These are phyloP conservation scores for Candida taoyuanica DNA, from an alignment of 805 yeast genomes.

Conservation along the genomic window DNA sequence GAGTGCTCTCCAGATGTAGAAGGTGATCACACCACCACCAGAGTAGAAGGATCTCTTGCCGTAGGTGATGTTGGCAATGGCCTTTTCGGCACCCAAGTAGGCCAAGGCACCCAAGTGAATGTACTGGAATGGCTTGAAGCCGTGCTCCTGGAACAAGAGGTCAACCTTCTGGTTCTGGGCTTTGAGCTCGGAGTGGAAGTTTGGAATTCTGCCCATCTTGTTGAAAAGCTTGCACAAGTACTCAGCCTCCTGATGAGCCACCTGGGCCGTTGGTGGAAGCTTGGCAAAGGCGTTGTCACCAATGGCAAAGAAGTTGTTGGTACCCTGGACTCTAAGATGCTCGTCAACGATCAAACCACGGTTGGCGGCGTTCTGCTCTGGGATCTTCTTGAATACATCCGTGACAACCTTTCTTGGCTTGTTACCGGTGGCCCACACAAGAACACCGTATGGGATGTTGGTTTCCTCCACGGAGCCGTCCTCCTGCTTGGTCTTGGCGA, in stretches of 20 bases:
- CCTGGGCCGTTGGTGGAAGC: constrained; percentile 95
- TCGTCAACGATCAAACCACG: constrained; percentile 84
- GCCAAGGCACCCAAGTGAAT: constrained; percentile 90
- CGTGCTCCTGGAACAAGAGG: constrained; percentile 41
- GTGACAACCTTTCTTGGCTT: constrained; percentile 73
- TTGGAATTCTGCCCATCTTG: constrained; percentile 41
- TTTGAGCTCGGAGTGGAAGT: constrained; percentile 34
- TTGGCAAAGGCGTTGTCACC: constrained; percentile 92
- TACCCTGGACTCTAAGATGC: constrained; percentile 75
- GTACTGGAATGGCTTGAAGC: constrained; percentile 66
- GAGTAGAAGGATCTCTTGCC: constrained; percentile 78
- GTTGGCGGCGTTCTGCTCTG: constrained; percentile 77
- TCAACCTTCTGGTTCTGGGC: constrained; percentile 33
- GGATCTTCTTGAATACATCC: constrained; percentile 62
- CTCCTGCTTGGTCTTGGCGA: constrained; percentile 65
- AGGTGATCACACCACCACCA: constrained; percentile 83
- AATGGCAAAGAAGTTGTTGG: constrained; percentile 76
- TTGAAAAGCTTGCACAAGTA: constrained; percentile 71
- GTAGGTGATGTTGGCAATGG: constrained; percentile 85
- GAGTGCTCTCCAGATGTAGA: constrained; percentile 89
- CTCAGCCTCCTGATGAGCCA: constrained; percentile 89
- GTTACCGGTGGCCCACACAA: constrained; percentile 98
- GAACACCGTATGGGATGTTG: constrained; percentile 78
- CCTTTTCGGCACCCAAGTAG: constrained; percentile 87
- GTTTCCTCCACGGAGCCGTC: constrained; percentile 62